Evolutionary conservation across 31 red algal species (phyloP), one percentile per base, ranked within the genome.

Genomic region (Endocladia muricata): DNA sequence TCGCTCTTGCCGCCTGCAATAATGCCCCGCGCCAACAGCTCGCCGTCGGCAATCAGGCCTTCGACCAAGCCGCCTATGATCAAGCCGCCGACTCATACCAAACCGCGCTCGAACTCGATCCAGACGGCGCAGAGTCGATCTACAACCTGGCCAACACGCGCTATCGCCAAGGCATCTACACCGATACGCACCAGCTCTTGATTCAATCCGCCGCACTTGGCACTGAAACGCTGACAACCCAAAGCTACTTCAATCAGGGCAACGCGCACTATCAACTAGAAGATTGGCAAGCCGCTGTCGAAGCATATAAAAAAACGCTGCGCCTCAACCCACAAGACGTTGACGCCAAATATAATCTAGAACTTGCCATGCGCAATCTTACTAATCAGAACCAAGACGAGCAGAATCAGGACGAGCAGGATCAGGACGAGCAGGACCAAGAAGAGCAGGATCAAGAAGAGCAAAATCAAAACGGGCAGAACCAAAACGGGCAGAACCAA

Each of bases 291-390:
- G 26, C 13, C 11, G 13, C 17, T 23, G 26, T 64, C 60, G 60
- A 64, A 21, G 60, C 60, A 22, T 64, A 64, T 64, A 64, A 64
- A 64, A 30, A 64, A 15, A 23, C 60, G 13, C 15, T 64, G 15
- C 60, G 26, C 11, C 25, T 22, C 11, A 28, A 64, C 26, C 13
- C 13, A 15, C 11, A 30, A 25, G 26, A 64, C 26, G 60, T 25
- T 13, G 60, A 25, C 11, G 60, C 60, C 15, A 64, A 64, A 23
- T 15, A 64, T 11, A 64, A 64, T 30, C 60, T 64, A 21, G 11
- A 21, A 13, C 15, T 64, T 25, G 60, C 60, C 15, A 64, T 21
- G 26, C 15, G 26, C 13, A 30, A 11, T 11, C 26, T 64, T 11
- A 17, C 13, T 11, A 11, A 64, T 11, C n/a, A 17, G 13, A 11